A percentile compares a stretch with the other conserved stretches of the same genome.
Conservation (phyloP, 805 yeast genomes). For the Metschnikowia chrysomelidarum region DNA sequence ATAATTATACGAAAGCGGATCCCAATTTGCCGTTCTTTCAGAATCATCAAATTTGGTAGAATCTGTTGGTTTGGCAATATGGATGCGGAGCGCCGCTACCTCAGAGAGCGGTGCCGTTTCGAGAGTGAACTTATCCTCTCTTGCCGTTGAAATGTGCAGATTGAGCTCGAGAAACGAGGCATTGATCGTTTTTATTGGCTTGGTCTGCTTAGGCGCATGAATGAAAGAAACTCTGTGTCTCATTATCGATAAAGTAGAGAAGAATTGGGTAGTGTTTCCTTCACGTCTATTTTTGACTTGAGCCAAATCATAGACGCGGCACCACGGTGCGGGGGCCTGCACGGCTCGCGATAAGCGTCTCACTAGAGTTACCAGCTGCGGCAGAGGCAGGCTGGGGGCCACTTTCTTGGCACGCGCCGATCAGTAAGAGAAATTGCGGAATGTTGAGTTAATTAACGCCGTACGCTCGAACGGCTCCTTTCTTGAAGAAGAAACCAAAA, state of each 20-base stretch:
- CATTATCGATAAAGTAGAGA: conserved; percentile 7
- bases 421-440: too few species aligned
- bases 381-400: too few species aligned
- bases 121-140: conserved; percentile 15
- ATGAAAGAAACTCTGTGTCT: conserved; percentile 17
- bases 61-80: conserved; percentile 7
- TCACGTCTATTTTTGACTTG: too few species aligned
- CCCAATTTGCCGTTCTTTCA: neutral
- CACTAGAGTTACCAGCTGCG: too few species aligned
- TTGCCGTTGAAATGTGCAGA: conserved; percentile 2
- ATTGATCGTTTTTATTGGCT: conserved; percentile 9
- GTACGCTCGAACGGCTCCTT: too few species aligned
- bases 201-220: conserved; percentile 6
- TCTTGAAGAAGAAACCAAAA: too few species aligned
- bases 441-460: too few species aligned
- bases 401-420: too few species aligned
- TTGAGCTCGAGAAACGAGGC: conserved; percentile 10
- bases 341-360: too few species aligned
- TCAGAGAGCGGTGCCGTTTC: conserved; percentile 4
- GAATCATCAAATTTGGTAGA: neutral
- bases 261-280: neutral
- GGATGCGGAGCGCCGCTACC: conserved; percentile 15
- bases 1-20: conserved; percentile 27
- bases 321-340: too few species aligned
- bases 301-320: too few species aligned